Evolutionary conservation across 495 filamentous ascomycete genomes (phyloP), one percentile per base, ranked within the genome.

Genomic region (Podospora conica): DNA sequence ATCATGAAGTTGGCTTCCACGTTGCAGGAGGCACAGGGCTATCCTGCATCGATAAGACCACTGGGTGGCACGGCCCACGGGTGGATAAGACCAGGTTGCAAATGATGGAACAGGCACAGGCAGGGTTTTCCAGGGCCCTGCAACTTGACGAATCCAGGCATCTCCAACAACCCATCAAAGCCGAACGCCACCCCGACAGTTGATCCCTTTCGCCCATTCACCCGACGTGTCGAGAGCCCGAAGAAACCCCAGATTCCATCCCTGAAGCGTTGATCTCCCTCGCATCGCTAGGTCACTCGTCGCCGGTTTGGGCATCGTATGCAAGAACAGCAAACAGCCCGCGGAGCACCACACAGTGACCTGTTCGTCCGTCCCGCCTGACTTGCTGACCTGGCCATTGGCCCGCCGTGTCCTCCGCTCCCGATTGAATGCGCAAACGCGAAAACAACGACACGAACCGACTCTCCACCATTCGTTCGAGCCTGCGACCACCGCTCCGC

Each of bases 251-350:
- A 57, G 18, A 28, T 60, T 60, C 28, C 29, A 58, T 59, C 24
- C 65, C 58, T 63, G 63, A 61, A 60, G 65, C 63, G 57, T 70
- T 59, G 66, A 73, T 70, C 69, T 59, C 69, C 71, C 60, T 59
- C 57, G 60, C 65, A 60, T 60, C 58, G 57, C 61, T n/a, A n/a
- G n/a, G n/a, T 61, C 56, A 61, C 65, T 71, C 55, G 23, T 66
- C 65, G 23, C 68, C 63, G 24, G 20, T 66, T 66, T 61, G 57
- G 70, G 60, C 63, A 63, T 53, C 58, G 63, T 31, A 53, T 66
- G 65, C 53, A 63, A 70, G 65, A 60, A 66, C 73, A 75, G 66
- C 70, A 67, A 59, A 25, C 68, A 55, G 27, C 20, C 66, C 65
- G 70, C 68, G 33, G 58, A 48, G 60, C 58, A 53, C 64, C 27